Base-by-base conservation (phyloP, 768 basidiomycete species). In the Suillus clintonianus region DNA sequence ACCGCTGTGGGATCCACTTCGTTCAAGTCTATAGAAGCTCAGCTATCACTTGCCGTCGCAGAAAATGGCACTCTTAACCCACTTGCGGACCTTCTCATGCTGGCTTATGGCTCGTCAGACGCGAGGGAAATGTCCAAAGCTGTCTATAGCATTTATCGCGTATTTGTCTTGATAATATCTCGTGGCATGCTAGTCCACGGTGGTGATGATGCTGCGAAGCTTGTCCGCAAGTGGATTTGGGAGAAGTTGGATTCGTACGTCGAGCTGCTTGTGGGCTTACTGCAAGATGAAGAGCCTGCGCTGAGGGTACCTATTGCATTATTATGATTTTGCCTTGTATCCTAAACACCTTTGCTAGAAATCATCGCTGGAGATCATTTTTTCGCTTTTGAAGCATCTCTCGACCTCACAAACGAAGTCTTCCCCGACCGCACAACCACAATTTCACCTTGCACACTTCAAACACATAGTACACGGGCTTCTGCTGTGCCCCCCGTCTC, bases 111-210 rank as follows among this genome's bases (percentile, higher is more conserved):
- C 19, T 73, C 81, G 2, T 69, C 78, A 47, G 82, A 86, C 45
- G 78, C 91, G 0, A 82, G 82, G 66, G 81, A 85, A 34, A 83
- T 87, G 15, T 90, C 84, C 62, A 94, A 91, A 72, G 88, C 85
- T 2, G 83, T 95, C 19, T 97, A 94, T 76, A 89, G 94, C 0
- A 74, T 91, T 6, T 95, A 97, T 74, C 80, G 95, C 43, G 81
- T 89, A 14, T 95, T 94, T 71, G 85, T 91, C 10, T 68, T 82
- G 24, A 76, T 92, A 41, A 82, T 94, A 55, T 73, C 81, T 4
- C 81, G 81, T 36, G 85, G 87, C 3, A 86, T 87, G 65, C 77
- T 94, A 15, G 79, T 79, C 41, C 60, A 77, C 39, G 78, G 79
- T 32, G 81, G 80, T 17, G 79, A 85, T 39, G 87, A 86, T 32